Base-by-base conservation (phyloP, 116 monocot species). In the Cymodocea nodosa region DNA sequence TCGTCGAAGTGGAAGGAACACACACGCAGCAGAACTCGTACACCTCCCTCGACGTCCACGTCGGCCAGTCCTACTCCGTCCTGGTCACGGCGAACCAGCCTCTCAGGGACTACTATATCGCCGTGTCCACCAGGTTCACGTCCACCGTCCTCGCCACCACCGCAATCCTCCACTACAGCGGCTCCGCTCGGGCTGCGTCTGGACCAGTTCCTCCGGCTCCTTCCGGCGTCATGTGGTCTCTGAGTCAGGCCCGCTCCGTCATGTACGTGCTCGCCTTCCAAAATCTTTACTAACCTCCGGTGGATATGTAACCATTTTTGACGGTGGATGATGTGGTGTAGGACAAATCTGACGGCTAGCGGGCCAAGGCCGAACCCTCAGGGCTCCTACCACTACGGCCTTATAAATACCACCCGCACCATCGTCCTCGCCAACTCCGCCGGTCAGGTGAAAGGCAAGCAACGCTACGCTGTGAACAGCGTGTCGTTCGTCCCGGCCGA, bases 331-430 rank as follows among this genome's bases (percentile, higher is more conserved):
- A 17, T 39, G 23, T 35, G n/a, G 23, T 35, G n/a, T 7, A 64
- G 49, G 23, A 48, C 40, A 1, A 64, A 44, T 48, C 40, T 85
- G 15, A 52, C 68, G 0, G 66, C 56, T 0, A 75, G 78, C 6
- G 78, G 78, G 12, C 81, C 85, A 5, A 68, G 85, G 5, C 85
- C 81, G 8, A 85, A 85, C 37, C 81, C 85, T 0, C 85, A 85
- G 23, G 85, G 84, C 14, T 84, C 84, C 0, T 84, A 62, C 58
- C 77, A 64, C 54, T 81, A 84, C 20, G 78, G 73, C 10, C 59
- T 19, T 8, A 75, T 81, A 69, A 66, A 71, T 23, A 70, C 75
- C 16, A 51, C 70, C n/a, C 77, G 81, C 16, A 85, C 81, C 10
- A 78, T 85, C 18, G 55, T 78, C 8, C 75, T 85, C 4, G 16